Base-by-base conservation (phyloP, 2,329 filamentous ascomycete genomes). In the Sclerotinia nivalis region DNA sequence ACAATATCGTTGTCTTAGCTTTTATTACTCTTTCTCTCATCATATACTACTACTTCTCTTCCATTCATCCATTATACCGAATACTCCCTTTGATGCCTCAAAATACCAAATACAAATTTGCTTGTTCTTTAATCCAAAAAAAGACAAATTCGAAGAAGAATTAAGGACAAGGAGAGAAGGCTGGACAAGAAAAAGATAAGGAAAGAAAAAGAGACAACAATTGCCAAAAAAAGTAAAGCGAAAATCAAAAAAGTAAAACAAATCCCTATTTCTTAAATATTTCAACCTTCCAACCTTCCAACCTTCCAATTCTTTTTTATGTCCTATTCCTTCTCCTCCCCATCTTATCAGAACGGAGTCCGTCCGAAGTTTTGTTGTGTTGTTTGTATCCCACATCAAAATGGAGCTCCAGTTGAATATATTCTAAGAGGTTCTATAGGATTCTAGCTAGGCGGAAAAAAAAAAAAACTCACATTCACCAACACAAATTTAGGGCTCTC, bases 401-500 rank as follows among this genome's bases (percentile, higher is more conserved):
- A 60, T 25, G 40, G 59, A 49, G 28, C 47, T 37, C 45, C 18
- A 18, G 20, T 37, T 50, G 45, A 50, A 62, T 50, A 50, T 37
- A 50, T 64, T 64, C 60, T 64, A 64, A 64, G 61, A 52, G 47
- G 12, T 64, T 64, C 61, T 50, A 64, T 52, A 34, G 40, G 61
- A 52, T 64, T 64, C 61, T 52, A 64, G 61, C 47, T 64, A 40
- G 8, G 45, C n/a, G 13, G 4, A 43, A 43, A 43, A 43, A 56
- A 62, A 62, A 62, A 59, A 61, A 64, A 52, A 40, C 61, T 64
- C 40, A 64, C 31, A 66, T 56, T 56, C 50, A 55, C 50, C 62
- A 50, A 45, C 34, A 69, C 60, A 12, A 18, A 69, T 37, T 37
- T 56, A 55, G 49, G 58, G 58, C 58, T 64, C 15, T 55, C 22